Percentiles rank a stretch among this genome's conserved stretches.
Evolutionary conservation across 192 early-diverging fungal genomes (phyloP).

Genomic region (Podila verticillata): DNA sequence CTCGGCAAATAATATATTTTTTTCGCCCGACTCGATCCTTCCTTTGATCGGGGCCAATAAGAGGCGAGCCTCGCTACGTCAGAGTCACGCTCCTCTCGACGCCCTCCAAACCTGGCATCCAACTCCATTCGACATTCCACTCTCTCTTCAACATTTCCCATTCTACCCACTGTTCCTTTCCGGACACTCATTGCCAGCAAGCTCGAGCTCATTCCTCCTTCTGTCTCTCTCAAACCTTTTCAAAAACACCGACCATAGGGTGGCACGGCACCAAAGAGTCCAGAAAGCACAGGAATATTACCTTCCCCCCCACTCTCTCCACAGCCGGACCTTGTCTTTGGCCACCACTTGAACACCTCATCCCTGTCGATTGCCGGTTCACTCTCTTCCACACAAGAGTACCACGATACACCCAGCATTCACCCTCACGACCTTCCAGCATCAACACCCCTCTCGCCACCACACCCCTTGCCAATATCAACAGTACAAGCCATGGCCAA

Average conservation of each 20-base stretch:
- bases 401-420: too few relatives aligned
- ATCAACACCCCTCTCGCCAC: neutral
- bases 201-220: neutral
- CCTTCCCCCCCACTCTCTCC: conserved; percentile 46
- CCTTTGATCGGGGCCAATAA: too few relatives aligned
- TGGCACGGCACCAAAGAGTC: neutral
- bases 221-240: neutral
- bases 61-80: too few relatives aligned
- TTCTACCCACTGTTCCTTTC: too few relatives aligned
- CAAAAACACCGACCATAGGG: neutral
- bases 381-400: neutral
- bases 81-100: too few relatives aligned
- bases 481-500: neutral
- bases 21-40: too few relatives aligned
- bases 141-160: too few relatives aligned
- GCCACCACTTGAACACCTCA: conserved; percentile 1
- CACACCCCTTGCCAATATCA: neutral
- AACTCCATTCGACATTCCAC: too few relatives aligned
- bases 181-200: neutral
- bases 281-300: neutral
- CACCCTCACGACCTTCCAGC: neutral
- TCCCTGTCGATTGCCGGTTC: neutral
- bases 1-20: too few relatives aligned
- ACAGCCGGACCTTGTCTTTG: conserved; percentile 12
- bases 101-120: too few relatives aligned